Percentiles rank a stretch among this genome's conserved stretches.
Conservation (phyloP, 2,329 filamentous ascomycete genomes). For the Reticulascus tulasneorum region DNA sequence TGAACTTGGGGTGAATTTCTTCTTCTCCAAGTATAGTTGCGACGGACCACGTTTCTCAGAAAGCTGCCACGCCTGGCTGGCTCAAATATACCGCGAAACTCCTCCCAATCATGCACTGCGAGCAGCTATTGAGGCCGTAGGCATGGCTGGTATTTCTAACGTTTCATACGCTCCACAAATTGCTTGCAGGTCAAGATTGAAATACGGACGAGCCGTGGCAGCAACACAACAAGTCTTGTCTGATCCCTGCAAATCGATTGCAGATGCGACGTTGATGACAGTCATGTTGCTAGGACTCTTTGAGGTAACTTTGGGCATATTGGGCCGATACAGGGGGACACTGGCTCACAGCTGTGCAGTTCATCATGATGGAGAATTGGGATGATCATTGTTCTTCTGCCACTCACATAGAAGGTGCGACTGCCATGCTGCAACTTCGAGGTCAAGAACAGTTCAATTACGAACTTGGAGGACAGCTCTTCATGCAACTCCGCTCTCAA, state of each 20-base stretch:
- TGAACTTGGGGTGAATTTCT: slow-evolving; percentile 18
- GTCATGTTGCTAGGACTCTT: slow-evolving; percentile 21
- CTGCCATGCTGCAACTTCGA: slow-evolving; percentile 18
- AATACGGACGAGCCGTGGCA: slow-evolving; percentile 16
- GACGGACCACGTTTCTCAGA: slow-evolving; percentile 16
- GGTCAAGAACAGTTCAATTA: slow-evolving; percentile 18
- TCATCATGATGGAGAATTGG: slow-evolving; percentile 16
- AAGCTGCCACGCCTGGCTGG: slow-evolving; percentile 16
- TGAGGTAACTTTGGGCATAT: slow-evolving; percentile 14
- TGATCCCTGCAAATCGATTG: slow-evolving; percentile 9
- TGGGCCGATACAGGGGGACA: background rate
- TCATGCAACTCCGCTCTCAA: slow-evolving; percentile 19
- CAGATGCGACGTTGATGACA: slow-evolving; percentile 19
- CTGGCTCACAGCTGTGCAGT: slow-evolving; percentile 5
- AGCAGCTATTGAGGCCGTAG: slow-evolving; percentile 19
- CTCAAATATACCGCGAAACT: slow-evolving; percentile 9
- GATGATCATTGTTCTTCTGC: slow-evolving; percentile 15
- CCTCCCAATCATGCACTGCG: slow-evolving; percentile 7
- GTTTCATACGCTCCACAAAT: slow-evolving; percentile 15
- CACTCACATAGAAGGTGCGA: slow-evolving; percentile 20
- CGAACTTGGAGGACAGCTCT: slow-evolving; percentile 19
- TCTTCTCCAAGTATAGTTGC: slow-evolving; percentile 19
- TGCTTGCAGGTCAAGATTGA: slow-evolving; percentile 7
- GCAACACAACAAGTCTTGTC: slow-evolving; percentile 8
- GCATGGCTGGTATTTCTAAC: slow-evolving; percentile 22